Base-by-base conservation (phyloP, 352 stramenopile genomes). In the Pythium brassicae region DNA sequence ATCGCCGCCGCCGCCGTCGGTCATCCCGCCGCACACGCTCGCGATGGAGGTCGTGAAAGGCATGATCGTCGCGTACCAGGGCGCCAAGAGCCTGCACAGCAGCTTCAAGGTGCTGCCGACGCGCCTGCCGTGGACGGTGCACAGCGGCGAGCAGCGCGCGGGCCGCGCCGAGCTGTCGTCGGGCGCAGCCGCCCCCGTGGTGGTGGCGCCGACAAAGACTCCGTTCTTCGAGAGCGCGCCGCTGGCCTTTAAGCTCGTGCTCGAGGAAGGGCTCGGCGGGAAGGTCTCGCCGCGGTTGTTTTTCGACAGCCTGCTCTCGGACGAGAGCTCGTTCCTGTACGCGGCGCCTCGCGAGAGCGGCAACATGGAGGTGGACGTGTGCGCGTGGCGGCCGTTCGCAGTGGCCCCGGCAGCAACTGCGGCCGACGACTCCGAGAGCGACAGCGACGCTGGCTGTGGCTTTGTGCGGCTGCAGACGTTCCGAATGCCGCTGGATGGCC, bases 361-460 rank as follows among this genome's bases (percentile, higher is more conserved):
- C 1, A 86, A 70, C 17, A 82, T 83, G 67, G 74, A 86, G 20
- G 75, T 88, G 11, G 75, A 86, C 40, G 80, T 88, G 49, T 72
- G 75, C 27, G 69, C 76, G 0, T 88, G 78, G 78, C 67, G 72
- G 22, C n/a, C 32, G 25, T 50, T 53, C 27, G 54, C 11, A 7
- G 62, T 54, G 35, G 55, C n/a, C n/a, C n/a, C 4, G n/a, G 14
- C 57, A 23, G 40, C 59, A 20, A 34, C 58, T 9, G 29, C 54
- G 1, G 52, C 55, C 15, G 59, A 57, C 27, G 47, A 46, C 1
- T 23, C 4, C 25, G 53, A 51, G 15, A 50, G 7, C 4, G 22
- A 26, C 23, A 9, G n/a, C 6, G 10, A 20, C 7, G 20, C 46
- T 27, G 56, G 54, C 0, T 23, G 27, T n/a, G 63, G 59, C 35